Base-by-base conservation (phyloP, 129 eudicot species). In the Escallonia herrerae region DNA sequence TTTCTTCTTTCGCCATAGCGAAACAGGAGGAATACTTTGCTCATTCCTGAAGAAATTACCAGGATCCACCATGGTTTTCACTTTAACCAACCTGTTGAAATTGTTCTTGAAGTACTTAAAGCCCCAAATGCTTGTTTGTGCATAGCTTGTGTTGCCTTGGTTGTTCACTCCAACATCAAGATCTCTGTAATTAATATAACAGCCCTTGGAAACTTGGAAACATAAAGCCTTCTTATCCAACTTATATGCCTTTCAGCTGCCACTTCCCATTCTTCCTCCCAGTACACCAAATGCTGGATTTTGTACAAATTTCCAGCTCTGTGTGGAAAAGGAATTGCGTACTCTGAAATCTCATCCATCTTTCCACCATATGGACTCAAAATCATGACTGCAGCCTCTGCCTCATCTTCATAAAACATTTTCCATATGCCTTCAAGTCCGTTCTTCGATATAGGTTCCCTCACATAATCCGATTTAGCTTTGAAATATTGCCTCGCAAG, bases 261-360 rank as follows among this genome's bases (percentile, higher is more conserved):
- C 10, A 4, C 13, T 10, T 10, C 43, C 7, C 38, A 55, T 4
- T 47, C 62, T 43, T 55, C 68, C 2, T 44, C 68, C 81, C 84
- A 80, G 2, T 22, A 13, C 38, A 58, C 68, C 40, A n/a, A 40
- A 12, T 72, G 49, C 37, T 62, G 74, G 0, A 76, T 64, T 7
- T 49, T 52, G 55, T 46, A 81, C 53, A 76, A 3, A 51, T 75
- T 80, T 4, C 84, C 84, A 5, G 45, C 68, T 13, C 84, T 63
- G 51, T 80, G 84, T 3, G 81, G 81, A 57, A 70, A 80, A 6
- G 86, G 73, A 11, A 53, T 68, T 5, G 67, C 66, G 9, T 60
- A 49, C 7, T 69, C 77, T 4, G 62, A 11, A 55, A 76, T 63
- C 15, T 70, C 73, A 8, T 48, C 44, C 82, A 81, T 81, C 10